Evolutionary conservation across 2,329 filamentous ascomycete genomes (phyloP).

Genomic region (Massarina eburnea): DNA sequence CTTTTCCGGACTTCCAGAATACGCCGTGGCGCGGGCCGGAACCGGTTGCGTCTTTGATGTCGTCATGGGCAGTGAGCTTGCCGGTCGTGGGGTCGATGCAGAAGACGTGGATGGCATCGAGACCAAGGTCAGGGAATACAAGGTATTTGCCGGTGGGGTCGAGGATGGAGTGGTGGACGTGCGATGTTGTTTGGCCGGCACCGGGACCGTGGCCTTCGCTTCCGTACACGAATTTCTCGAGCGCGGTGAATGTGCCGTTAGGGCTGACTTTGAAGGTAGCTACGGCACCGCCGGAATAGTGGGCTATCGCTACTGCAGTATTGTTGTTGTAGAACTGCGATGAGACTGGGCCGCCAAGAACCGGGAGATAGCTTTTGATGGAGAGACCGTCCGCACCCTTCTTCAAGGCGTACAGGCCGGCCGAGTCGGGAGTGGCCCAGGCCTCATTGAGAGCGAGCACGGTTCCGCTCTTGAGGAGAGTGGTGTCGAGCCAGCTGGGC

Average conservation of each 20-base stretch:
- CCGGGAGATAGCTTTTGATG: slow-evolving; percentile 34
- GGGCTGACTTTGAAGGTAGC: slow-evolving; percentile 30
- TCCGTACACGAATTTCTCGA: slow-evolving; percentile 49
- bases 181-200: slow-evolving; percentile 54
- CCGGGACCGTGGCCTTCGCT: slow-evolving; percentile 39
- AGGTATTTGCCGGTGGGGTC: slow-evolving; percentile 67
- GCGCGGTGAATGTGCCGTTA: slow-evolving; percentile 12
- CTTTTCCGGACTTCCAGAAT: slow-evolving; percentile 51
- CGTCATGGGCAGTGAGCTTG: slow-evolving; percentile 48
- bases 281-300: slow-evolving; percentile 45
- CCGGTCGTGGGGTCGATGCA: slow-evolving; percentile 50
- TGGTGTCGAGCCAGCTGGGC: slow-evolving; percentile 64
- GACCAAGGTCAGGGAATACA: slow-evolving; percentile 66
- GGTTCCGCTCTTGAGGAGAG: slow-evolving; percentile 46
- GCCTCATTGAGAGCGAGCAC: slow-evolving; percentile 66
- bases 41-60: slow-evolving; percentile 52
- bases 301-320: slow-evolving; percentile 44
- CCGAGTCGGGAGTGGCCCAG: slow-evolving; percentile 45
- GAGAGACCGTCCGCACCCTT: slow-evolving; percentile 45
- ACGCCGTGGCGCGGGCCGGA: slow-evolving; percentile 66
- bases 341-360: slow-evolving; percentile 45
- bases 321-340: slow-evolving; percentile 46
- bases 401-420: slow-evolving; percentile 45
- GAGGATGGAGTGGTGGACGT: slow-evolving; percentile 66
- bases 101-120: slow-evolving; percentile 64